A percentile compares a stretch with the other conserved stretches of the same genome.
These are phyloP conservation scores for Rhododendron ovatum DNA, from an alignment of 148 eudicot genomes.

Conservation along the genomic window DNA sequence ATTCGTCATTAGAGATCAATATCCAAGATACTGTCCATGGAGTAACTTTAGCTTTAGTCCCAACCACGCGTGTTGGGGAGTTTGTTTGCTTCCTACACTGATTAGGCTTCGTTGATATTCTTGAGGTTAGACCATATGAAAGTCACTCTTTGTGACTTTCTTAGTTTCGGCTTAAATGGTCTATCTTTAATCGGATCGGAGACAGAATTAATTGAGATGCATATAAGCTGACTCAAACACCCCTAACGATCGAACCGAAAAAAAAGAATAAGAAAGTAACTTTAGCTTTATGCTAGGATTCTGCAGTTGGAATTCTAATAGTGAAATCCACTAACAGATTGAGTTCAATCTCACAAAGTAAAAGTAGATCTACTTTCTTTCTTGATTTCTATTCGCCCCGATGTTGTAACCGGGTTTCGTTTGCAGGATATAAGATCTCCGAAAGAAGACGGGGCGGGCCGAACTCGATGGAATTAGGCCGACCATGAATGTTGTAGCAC, in stretches of 20 bases:
- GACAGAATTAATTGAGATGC: too few relatives aligned
- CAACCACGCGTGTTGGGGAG: not conserved
- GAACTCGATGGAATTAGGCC: not conserved
- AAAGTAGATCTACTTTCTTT: not conserved
- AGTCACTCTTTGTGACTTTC: accelerated
- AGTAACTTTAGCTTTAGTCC: not conserved
- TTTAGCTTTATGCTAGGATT: not conserved
- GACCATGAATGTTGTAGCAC: not conserved
- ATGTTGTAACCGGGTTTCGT: not conserved
- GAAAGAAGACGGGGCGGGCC: not conserved
- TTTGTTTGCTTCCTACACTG: too few relatives aligned
- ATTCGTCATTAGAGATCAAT: not conserved
- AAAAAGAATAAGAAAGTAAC: not conserved
- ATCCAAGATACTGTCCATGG: not conserved
- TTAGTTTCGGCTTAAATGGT: not conserved
- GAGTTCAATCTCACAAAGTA: not conserved
- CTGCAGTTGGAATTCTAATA: not conserved
- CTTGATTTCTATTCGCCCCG: not conserved
- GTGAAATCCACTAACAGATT: not conserved
- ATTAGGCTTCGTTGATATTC: too few relatives aligned
- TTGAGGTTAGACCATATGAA: not conserved
- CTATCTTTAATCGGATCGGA: too few relatives aligned
- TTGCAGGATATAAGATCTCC: not conserved
- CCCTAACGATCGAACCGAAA: too few relatives aligned
- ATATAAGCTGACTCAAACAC: too few relatives aligned